Base-by-base conservation (phyloP, 108 stramenopile species). In the Mediolabrus comicus region DNA sequence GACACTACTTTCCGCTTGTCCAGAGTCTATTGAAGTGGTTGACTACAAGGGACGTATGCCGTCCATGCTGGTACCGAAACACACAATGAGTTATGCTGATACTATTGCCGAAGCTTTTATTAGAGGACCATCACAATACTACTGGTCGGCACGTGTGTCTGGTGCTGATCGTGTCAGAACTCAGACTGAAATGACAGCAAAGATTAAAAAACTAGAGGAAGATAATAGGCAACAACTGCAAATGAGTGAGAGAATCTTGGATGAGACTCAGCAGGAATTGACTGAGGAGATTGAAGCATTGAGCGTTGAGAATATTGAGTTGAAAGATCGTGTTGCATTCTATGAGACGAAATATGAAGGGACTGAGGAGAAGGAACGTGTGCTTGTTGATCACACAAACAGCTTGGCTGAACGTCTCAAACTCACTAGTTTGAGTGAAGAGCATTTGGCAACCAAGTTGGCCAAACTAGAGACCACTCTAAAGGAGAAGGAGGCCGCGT, bases 1-100 rank as follows among this genome's bases (percentile, higher is more conserved):
- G 56, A 73, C 80, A 2, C 69, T 95, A 12, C 53, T 95, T 24
- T 80, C 83, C 31, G 81, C 79, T 3, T 90, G 85, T 65, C 94
- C 94, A 13, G 69, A 89, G 38, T 87, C 91, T 33, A 78, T 78
- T 55, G 77, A 78, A 30, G 3, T 14, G 13, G 59, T 29, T 2
- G 77, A 78, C 34, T 27, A 52, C 28, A 78, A 71, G 41, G 69
- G 77, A 0, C 41, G 77, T 3, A 39, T 78, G n/a, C 77, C 77
- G 6, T 61, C 59, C 29, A 34, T 39, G 59, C 35, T 78, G 5
- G 65, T 65, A 4, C 77, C 77, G 9, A 78, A 66, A 34, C 60
- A 71, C 30, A 12, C 51, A 8, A 57, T 71, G 29, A 60, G 12
- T 19, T 78, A 71, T 34, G 35, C 41, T 6, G 69, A 78, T 39